Conservation (phyloP, 1,139 yeast species). For the Taphrina pruni region DNA sequence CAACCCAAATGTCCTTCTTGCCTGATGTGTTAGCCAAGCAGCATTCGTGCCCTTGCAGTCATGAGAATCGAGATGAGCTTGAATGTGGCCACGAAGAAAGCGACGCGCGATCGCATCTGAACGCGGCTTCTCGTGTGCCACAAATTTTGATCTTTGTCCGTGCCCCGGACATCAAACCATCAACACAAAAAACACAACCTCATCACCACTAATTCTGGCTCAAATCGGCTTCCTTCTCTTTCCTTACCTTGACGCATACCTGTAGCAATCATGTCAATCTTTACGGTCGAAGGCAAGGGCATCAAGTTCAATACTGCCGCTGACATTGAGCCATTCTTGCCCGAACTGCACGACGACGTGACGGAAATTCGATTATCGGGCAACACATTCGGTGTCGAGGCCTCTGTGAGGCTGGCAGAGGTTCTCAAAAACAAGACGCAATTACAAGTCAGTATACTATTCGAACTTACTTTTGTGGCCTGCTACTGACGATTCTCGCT, state of each 20-base stretch:
- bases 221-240: no score
- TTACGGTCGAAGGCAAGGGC: slow-evolving; percentile 76
- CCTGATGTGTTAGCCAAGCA: no score
- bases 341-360: slow-evolving; percentile 60
- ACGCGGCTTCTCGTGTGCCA: slow-evolving; percentile 14
- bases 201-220: background rate
- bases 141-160: slow-evolving; percentile 9
- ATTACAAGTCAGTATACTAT: slow-evolving; percentile 55
- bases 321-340: slow-evolving; percentile 73
- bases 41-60: no score
- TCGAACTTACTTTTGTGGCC: no score
- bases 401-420: slow-evolving; percentile 73
- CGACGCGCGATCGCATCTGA: background rate
- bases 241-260: background rate
- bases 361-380: slow-evolving; percentile 81
- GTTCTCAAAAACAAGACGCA: slow-evolving; percentile 56
- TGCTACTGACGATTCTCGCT: slow-evolving; percentile 41
- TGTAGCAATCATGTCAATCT: slow-evolving; percentile 42
- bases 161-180: background rate
- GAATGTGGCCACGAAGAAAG: no score
- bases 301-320: slow-evolving; percentile 72
- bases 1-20: background rate
- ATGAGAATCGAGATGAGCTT: no score
- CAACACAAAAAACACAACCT: background rate
- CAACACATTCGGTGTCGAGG: slow-evolving; percentile 91